Conservation (phyloP, 495 filamentous ascomycete species). For the Penicillium samsonianum region DNA sequence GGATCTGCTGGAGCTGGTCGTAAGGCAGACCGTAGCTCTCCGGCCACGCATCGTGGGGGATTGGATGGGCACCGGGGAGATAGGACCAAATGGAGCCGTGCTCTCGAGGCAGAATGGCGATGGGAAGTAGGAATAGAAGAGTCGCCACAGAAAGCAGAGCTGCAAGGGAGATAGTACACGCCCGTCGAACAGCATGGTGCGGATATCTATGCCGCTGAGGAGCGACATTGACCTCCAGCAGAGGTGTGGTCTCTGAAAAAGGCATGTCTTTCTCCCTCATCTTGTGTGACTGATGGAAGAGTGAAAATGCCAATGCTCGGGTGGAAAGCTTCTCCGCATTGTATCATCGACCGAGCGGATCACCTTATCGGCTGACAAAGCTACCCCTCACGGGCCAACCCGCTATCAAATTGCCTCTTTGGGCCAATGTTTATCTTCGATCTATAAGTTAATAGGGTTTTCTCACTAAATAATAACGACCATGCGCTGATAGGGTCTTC, state of each 20-base stretch:
- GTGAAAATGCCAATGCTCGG: not conserved
- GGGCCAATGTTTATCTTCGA: not conserved
- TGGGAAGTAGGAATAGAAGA: conserved; percentile 61
- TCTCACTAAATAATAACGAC: not conserved
- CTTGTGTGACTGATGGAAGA: conserved; percentile 14
- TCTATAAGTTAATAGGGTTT: not conserved
- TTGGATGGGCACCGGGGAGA: conserved; percentile 43
- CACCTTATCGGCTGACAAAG: conserved; percentile 16
- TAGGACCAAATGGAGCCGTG: conserved; percentile 46
- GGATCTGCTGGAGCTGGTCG: conserved; percentile 67
- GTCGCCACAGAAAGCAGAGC: conserved; percentile 57
- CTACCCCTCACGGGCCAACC: conserved; percentile 4
- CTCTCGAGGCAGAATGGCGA: conserved; percentile 33
- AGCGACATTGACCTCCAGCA: conserved; percentile 41
- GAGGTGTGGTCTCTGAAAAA: conserved; percentile 44
- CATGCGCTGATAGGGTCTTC: not conserved
- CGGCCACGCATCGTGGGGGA: conserved; percentile 43
- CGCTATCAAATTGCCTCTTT: not conserved
- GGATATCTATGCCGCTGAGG: conserved; percentile 62
- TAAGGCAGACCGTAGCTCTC: conserved; percentile 57
- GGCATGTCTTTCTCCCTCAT: conserved; percentile 49
- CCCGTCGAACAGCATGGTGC: conserved; percentile 66
- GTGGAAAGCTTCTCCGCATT: conserved; percentile 12
- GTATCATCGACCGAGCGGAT: conserved; percentile 6
- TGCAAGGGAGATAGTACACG: conserved; percentile 67